Evolutionary conservation across 75 land plant genomes (phyloP).

Genomic region (Cryptomeria japonica): DNA sequence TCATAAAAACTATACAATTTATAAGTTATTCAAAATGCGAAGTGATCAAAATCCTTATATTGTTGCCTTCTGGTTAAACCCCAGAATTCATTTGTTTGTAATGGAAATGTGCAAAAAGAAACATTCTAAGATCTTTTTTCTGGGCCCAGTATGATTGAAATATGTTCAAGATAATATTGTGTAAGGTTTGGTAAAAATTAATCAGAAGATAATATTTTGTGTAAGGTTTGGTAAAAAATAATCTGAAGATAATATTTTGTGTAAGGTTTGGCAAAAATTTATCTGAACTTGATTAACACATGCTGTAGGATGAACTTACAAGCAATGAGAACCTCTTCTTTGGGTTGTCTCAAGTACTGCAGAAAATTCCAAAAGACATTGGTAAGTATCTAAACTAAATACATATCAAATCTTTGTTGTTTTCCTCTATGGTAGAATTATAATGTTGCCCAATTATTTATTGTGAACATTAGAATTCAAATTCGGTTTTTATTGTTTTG

Average conservation of each 20-base stretch:
- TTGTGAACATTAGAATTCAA: neutral
- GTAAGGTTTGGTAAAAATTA: too few species aligned
- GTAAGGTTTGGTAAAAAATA: too few species aligned
- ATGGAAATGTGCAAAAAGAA: too few species aligned
- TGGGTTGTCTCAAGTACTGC: conserved; percentile 85
- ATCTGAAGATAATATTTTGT: too few species aligned
- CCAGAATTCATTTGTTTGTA: too few species aligned
- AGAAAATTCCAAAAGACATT: conserved; percentile 94
- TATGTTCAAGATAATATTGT: neutral
- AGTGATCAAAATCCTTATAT: too few species aligned
- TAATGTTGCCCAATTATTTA: neutral
- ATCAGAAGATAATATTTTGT: too few species aligned
- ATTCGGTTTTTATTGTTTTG: neutral
- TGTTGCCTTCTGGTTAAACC: too few species aligned
- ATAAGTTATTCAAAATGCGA: neutral
- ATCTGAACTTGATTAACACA: neutral
- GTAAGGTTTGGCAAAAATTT: neutral
- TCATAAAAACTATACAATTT: neutral
- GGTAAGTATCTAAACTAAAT: conserved; percentile 38
- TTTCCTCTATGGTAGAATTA: neutral
- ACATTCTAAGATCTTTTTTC: neutral
- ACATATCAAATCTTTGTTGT: neutral
- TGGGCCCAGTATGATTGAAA: neutral
- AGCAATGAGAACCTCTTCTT: conserved; percentile 87
- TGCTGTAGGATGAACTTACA: conserved; percentile 82